phyloP scores from a whole-genome alignment of 768 basidiomycete species.

The Trametes cubensis region DNA sequence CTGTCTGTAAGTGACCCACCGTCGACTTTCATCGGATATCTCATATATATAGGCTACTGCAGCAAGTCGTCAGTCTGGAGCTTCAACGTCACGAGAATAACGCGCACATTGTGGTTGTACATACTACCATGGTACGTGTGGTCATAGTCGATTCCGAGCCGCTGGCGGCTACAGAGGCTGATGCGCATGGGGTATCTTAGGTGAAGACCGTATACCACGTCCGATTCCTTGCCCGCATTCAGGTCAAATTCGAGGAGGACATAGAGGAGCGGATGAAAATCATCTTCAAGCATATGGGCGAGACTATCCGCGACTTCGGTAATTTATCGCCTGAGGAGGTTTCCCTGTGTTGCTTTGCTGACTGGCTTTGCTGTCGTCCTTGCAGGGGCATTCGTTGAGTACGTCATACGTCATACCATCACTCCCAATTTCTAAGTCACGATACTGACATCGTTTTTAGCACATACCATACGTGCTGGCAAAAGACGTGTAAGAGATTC shows the following conservation, averaged over 20 bases:
- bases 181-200: neutral
- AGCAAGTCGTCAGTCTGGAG: constrained; percentile 6
- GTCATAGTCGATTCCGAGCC: neutral
- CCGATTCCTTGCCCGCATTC: neutral
- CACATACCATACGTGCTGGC: constrained; percentile 10
- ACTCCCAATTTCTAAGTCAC: neutral
- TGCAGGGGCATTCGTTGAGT: constrained; percentile 10
- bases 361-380: neutral
- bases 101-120: constrained; percentile 8
- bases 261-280: neutral
- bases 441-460: neutral
- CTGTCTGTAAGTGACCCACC: neutral
- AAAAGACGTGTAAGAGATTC: constrained; percentile 5
- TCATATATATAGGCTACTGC: neutral
- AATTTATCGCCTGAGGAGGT: neutral
- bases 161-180: neutral
- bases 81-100: constrained; percentile 8
- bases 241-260: neutral
- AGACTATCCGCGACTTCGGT: constrained; percentile 7
- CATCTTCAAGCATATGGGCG: neutral
- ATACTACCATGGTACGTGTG: constrained; percentile 6
- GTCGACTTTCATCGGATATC: neutral
- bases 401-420: neutral
- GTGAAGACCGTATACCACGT: constrained; percentile 12
- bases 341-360: neutral